Evolutionary conservation across 768 basidiomycete genomes (phyloP).

Genomic region (Mycena indigotica): DNA sequence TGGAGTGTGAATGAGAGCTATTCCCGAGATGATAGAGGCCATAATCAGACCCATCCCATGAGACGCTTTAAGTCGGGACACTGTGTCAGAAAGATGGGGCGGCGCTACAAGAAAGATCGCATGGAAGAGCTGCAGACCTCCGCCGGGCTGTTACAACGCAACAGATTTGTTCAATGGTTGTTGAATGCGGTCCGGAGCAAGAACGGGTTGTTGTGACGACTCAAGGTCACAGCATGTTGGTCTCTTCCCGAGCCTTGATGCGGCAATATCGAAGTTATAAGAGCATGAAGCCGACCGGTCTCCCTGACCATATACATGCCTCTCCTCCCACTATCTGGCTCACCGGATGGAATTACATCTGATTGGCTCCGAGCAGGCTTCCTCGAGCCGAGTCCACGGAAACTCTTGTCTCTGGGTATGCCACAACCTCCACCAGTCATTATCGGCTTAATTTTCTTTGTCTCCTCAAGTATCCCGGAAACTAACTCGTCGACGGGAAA

Average conservation of each 20-base stretch:
- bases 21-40: no score
- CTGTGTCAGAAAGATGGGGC: no score
- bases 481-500: not conserved
- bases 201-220: not conserved
- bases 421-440: not conserved
- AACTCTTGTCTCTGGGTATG: not conserved
- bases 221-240: not conserved
- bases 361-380: not conserved
- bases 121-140: no score
- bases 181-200: not conserved
- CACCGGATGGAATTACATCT: not conserved
- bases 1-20: no score
- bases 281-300: not conserved
- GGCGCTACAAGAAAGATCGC: no score
- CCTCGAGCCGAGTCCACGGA: not conserved
- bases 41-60: no score
- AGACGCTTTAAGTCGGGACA: no score
- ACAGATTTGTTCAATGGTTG: not conserved
- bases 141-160: no score
- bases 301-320: not conserved
- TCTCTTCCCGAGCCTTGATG: not conserved
- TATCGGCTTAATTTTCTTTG: not conserved
- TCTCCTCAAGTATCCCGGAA: not conserved
- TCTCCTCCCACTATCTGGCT: not conserved
- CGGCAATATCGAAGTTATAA: not conserved